Evolutionary conservation across 345 rosid genomes (phyloP).

Genomic region (Excoecaria agallocha): DNA sequence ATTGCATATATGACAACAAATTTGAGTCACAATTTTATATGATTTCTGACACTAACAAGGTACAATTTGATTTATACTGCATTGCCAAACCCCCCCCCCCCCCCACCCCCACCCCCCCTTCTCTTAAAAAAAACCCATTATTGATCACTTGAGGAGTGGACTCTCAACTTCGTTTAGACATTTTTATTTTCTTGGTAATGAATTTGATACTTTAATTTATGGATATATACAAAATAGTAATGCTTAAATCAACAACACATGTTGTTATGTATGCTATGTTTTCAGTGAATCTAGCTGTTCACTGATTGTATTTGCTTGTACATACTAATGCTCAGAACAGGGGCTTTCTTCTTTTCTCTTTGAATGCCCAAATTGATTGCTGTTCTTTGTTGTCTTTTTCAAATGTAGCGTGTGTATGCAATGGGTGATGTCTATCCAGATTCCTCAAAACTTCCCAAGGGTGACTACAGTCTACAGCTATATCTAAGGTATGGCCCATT

Average conservation of each 20-base stretch:
- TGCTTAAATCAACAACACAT: not conserved
- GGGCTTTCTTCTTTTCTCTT: constrained; percentile 4
- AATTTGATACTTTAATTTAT: constrained; percentile 5
- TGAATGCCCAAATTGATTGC: constrained; percentile 12
- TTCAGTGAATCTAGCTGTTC: constrained; percentile 6
- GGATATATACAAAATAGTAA: not conserved
- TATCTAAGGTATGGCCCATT: constrained; percentile 60
- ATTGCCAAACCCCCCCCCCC: too few relatives aligned
- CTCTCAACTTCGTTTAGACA: not conserved
- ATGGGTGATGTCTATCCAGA: constrained; percentile 86
- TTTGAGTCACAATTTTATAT: constrained; percentile 95
- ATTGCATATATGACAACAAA: constrained; percentile 93
- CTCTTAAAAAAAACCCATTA: not conserved
- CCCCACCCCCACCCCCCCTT: too few relatives aligned
- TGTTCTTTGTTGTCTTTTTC: constrained; percentile 8
- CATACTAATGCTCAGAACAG: not conserved
- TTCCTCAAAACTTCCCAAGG: constrained; percentile 81
- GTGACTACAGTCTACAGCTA: constrained; percentile 78
- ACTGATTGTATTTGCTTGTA: constrained; percentile 7
- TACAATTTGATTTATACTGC: constrained; percentile 23
- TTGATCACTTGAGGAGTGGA: constrained; percentile 8
- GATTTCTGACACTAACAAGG: constrained; percentile 95
- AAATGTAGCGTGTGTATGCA: constrained; percentile 70
- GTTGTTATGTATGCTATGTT: not conserved
- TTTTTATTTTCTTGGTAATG: not conserved